These are phyloP conservation scores for Yarrowia osloensis DNA, from an alignment of 805 yeast genomes.

Conservation along the genomic window DNA sequence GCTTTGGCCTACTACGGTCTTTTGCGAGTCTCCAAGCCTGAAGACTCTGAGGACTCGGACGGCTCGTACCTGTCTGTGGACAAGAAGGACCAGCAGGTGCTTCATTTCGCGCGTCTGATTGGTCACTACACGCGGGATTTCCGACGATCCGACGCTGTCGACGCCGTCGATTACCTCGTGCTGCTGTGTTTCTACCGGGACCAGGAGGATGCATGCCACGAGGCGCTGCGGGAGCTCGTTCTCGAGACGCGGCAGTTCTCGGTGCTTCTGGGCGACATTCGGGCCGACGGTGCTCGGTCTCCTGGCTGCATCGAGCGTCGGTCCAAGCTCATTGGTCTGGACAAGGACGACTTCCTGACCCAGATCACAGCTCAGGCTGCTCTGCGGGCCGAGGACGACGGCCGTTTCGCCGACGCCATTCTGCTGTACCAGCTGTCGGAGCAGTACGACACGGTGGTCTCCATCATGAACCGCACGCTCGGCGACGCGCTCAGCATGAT, in stretches of 20 bases:
- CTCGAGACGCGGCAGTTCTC: conserved; percentile 83
- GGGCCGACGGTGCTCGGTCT: conserved; percentile 69
- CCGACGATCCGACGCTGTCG: conserved; percentile 81
- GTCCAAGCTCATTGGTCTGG: conserved; percentile 62
- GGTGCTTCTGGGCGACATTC: conserved; percentile 78
- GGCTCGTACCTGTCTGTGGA: conserved; percentile 43
- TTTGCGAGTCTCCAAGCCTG: conserved; percentile 51
- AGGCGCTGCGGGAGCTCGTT: conserved; percentile 79
- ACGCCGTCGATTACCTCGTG: conserved; percentile 86
- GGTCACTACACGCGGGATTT: conserved; percentile 83
- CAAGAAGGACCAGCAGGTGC: conserved; percentile 43
- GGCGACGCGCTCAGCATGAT: conserved; percentile 75
- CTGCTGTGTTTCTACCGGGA: conserved; percentile 62
- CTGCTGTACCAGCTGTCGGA: conserved; percentile 84
- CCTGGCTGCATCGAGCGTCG: conserved; percentile 86
- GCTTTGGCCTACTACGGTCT: conserved; percentile 74
- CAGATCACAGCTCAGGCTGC: conserved; percentile 85
- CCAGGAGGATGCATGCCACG: conserved; percentile 58
- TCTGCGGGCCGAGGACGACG: conserved; percentile 84
- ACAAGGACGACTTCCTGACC: conserved; percentile 61
- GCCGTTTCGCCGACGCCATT: conserved; percentile 81
- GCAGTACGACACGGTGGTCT: conserved; percentile 78
- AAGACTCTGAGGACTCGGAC: conserved; percentile 40
- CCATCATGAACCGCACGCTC: conserved; percentile 69
- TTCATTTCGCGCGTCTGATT: conserved; percentile 60